These are phyloP conservation scores for Coemansia sp. DNA, from an alignment of 192 early-diverging fungal species.

Conservation along the genomic window DNA sequence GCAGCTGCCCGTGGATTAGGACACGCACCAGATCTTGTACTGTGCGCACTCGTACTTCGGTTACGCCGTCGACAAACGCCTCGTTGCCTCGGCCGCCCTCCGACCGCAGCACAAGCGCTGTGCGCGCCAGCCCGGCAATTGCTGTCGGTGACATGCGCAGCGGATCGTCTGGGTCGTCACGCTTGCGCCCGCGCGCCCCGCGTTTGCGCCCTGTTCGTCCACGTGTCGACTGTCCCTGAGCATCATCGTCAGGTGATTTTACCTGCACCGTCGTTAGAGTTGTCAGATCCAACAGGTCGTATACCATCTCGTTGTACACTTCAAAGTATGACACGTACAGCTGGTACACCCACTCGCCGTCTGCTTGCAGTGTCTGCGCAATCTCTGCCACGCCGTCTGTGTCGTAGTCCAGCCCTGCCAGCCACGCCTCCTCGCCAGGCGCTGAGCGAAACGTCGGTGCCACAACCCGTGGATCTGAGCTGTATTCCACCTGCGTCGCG, in stretches of 20 bases:
- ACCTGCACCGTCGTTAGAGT: constrained; percentile 52
- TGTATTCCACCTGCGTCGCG: constrained; percentile 48
- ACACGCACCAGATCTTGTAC: constrained; percentile 62
- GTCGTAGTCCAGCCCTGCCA: constrained; percentile 12
- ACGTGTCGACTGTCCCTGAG: background rate
- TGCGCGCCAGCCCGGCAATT: constrained; percentile 27
- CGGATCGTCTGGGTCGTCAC: constrained; percentile 24
- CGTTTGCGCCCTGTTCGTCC: background rate
- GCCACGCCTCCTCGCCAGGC: constrained; percentile 50
- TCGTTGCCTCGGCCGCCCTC: constrained; percentile 47
- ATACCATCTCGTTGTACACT: constrained; percentile 84
- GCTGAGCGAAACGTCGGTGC: constrained; percentile 33
- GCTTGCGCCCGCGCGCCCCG: background rate
- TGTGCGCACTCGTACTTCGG: constrained; percentile 59
- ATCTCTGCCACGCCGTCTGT: constrained; percentile 16
- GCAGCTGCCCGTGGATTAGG: constrained; percentile 58
- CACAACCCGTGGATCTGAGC: constrained; percentile 39
- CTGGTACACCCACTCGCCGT: constrained; percentile 66
- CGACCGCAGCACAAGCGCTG: constrained; percentile 33
- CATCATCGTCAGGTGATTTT: background rate
- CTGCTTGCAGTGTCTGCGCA: constrained; percentile 14
- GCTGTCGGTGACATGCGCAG: constrained; percentile 29
- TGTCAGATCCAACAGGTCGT: constrained; percentile 70
- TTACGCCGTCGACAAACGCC: constrained; percentile 64
- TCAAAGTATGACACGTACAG: constrained; percentile 89